phyloP scores from a whole-genome alignment of 163 green algal species.

The Chlorella variabilis region DNA sequence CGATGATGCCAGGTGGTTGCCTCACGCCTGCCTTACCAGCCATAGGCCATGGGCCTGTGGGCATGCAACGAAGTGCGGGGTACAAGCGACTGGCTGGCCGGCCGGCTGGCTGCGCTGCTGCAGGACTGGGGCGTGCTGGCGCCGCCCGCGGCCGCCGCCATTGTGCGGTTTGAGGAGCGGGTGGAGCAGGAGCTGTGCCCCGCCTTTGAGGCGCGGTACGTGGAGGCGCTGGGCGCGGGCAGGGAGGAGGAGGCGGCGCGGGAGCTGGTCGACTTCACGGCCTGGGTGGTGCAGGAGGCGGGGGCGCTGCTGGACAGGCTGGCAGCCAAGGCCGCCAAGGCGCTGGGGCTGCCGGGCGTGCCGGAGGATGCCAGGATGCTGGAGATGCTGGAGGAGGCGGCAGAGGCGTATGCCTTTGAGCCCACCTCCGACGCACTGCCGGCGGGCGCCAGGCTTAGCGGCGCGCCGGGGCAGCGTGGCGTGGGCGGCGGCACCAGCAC shows the following conservation, averaged over 20 bases:
- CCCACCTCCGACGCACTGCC: background rate
- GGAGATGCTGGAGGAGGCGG: slow-evolving; percentile 6
- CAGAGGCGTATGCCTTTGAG: slow-evolving; percentile 30
- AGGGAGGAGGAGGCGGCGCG: background rate
- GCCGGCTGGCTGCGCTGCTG: background rate
- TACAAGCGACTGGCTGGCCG: too few species aligned
- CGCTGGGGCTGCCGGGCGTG: slow-evolving; percentile 19
- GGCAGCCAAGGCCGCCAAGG: background rate
- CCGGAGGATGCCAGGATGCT: background rate
- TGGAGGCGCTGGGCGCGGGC: background rate
- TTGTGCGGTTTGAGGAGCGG: background rate
- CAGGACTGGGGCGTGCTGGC: slow-evolving; percentile 23
- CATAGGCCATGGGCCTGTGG: too few species aligned
- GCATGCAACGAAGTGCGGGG: too few species aligned
- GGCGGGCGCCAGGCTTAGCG: too few species aligned
- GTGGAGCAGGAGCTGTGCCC: slow-evolving; percentile 1
- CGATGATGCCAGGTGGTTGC: too few species aligned
- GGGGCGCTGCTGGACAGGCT: slow-evolving; percentile 8
- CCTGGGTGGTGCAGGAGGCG: background rate
- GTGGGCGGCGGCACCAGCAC: too few species aligned
- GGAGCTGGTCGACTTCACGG: background rate
- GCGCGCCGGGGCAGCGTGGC: background rate
- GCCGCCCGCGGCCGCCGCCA: background rate
- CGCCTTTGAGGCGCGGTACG: slow-evolving; percentile 3
- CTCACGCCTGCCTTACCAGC: too few species aligned